These are phyloP conservation scores for Metarhizium rileyi DNA, from an alignment of 2,329 filamentous ascomycete genomes.

Conservation along the genomic window DNA sequence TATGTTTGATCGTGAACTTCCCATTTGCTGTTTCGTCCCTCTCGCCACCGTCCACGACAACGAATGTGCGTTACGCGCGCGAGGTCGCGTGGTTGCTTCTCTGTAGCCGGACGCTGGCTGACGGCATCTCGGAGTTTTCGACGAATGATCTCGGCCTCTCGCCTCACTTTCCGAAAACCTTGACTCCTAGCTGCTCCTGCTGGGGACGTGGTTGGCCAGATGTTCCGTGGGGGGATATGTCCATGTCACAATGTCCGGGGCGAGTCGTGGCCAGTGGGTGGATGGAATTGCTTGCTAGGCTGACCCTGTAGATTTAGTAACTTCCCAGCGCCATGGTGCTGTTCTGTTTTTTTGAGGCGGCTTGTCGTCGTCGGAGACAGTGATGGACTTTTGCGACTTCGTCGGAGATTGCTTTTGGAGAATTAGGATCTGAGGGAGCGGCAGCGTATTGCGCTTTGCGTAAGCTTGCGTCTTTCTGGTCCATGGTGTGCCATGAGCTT, in stretches of 20 bases:
- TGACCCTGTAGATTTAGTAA: not conserved
- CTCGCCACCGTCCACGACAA: too few species aligned
- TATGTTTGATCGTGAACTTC: not conserved
- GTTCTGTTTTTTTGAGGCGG: not conserved
- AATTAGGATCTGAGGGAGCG: too few species aligned
- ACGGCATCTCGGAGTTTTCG: not conserved
- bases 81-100: not conserved
- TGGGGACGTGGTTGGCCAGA: not conserved
- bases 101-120: not conserved
- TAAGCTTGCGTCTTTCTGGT: too few species aligned
- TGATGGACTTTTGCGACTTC: too few species aligned
- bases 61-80: not conserved
- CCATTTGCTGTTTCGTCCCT: not conserved
- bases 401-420: too few species aligned
- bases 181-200: not conserved
- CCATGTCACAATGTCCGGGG: not conserved
- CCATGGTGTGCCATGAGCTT: too few species aligned
- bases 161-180: not conserved
- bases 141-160: not conserved
- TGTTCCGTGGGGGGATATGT: not conserved
- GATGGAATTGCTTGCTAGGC: not conserved
- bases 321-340: not conserved
- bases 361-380: too few species aligned
- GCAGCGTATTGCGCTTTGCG: too few species aligned
- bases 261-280: not conserved